Percentiles rank a stretch among this genome's conserved stretches.
Conservation (phyloP, 169 alveolate species). For the Cryptosporidium andersoni region DNA sequence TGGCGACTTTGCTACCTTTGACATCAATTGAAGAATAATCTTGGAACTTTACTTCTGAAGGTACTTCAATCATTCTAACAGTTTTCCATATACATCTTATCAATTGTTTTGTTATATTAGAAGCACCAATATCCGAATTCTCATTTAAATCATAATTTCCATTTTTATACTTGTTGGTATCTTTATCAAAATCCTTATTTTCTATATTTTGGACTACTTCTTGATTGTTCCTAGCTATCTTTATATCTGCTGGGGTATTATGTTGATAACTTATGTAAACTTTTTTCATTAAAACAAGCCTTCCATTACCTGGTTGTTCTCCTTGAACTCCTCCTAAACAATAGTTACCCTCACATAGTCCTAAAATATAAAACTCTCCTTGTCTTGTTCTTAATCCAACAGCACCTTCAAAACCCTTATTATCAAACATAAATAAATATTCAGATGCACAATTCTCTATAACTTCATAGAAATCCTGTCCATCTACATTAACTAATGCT, state of each 20-base stretch:
- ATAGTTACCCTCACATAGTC: conserved; percentile 60
- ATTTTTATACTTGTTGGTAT: not conserved
- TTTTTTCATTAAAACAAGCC: conserved; percentile 67
- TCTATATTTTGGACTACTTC: not conserved
- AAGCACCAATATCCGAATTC: not conserved
- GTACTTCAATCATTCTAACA: conserved; percentile 47
- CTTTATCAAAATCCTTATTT: not conserved
- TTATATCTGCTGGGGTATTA: not conserved
- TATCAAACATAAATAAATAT: conserved; percentile 41
- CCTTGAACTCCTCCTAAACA: conserved; percentile 62
- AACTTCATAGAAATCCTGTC: conserved; percentile 53
- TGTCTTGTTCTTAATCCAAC: conserved; percentile 59
- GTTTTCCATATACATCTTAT: conserved; percentile 56
- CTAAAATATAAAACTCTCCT: conserved; percentile 53
- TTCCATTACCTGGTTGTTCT: conserved; percentile 63
- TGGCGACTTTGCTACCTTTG: conserved; percentile 50
- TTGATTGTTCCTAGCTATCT: too few relatives aligned
- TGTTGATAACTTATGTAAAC: conserved; percentile 7
- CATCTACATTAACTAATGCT: conserved; percentile 50
- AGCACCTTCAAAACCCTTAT: conserved; percentile 70
- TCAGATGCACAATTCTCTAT: conserved; percentile 57
- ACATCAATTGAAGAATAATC: conserved; percentile 66
- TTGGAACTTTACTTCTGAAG: conserved; percentile 61
- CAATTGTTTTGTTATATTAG: too few relatives aligned
- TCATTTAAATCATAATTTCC: not conserved